Evolutionary conservation across 2,329 filamentous ascomycete genomes (phyloP), one percentile per base, ranked within the genome.

Genomic region (Cordyceps pruinosa): DNA sequence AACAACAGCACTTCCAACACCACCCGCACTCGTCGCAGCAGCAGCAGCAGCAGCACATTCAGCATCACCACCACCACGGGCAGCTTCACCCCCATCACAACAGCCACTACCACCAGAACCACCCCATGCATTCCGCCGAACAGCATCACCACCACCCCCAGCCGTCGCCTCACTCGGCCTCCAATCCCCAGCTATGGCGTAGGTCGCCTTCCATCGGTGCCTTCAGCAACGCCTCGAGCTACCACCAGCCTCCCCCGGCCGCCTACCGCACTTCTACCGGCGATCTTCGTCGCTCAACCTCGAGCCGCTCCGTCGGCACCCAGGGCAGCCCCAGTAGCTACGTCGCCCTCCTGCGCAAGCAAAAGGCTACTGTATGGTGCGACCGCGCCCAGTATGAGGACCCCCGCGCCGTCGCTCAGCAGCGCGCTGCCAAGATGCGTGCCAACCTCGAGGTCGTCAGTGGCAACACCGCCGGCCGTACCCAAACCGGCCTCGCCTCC

Each of bases 341-440:
- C 72, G 94, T 99, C 52, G 92, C 94, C 35, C 80, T 97, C n/a
- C 87, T 99, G 75, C 85, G 94, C 61, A 93, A 92, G 70, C 94
- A 99, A 73, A 97, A 97, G 71, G 94, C 91, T 32, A 99, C 94
- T 0, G 94, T 99, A 5, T 99, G 94, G 94, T 97, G 92, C 75
- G 94, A 97, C 69, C 87, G 92, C 55, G 83, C 93, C 10, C 94
- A 99, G 70, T 86, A 89, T 61, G 91, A 97, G 72, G 94, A 99
- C 69, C 90, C 93, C 1, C 83, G 90, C 51, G 76, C 94, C 58
- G 76, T 87, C 4, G 91, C 90, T 28, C 88, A 92, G 66, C 91
- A 96, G 70, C 84, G 89, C 58, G 88, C 89, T 37, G 94, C 92
- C 58, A 96, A 94, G 77, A 85, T 89, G 75, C 82, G 91, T 49